Evolutionary conservation across 306 rosid species (phyloP), one percentile per base, ranked within the genome.

Genomic region (Luffa aegyptiaca): DNA sequence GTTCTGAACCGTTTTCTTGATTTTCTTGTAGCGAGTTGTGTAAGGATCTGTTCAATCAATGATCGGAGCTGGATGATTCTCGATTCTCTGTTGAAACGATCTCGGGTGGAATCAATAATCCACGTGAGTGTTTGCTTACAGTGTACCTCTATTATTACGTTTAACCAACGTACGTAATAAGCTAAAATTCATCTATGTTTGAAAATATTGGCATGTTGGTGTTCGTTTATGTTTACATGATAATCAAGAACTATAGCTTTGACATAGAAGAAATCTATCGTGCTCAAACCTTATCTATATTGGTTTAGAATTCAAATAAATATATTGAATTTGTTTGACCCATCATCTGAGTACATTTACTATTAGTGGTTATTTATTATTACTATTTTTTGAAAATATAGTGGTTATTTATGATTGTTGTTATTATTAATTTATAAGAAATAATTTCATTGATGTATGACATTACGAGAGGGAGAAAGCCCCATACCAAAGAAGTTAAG

Each of bases 31-130:
- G 97, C 75, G 83, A 82, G 75, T 39, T 95, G 85, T 93, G 93
- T 86, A 91, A 93, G 90, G 97, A 93, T 62, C 84, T 93, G 87
- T 91, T 95, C 83, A 80, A 88, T 84, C 68, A 76, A 11, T 95
- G 99, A 97, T 90, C 97, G 41, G 84, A 86, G 52, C 84, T 95
- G 80, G 92, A 84, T 33, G 86, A 82, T 65, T 95, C 96, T 55
- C 57, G 88, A 81, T 95, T 93, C 88, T 37, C 77, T n/a, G 84
- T 95, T 64, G 90, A 89, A 83, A 90, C 84, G 14, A 89, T 95
- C 69, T 90, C 97, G 1, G 99, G 97, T 35, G 99, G 97, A 81
- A 95, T 93, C 77, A 95, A 97, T 21, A 95, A 95, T 90, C 84
- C 87, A 64, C 83, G 99, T 95, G 81, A 89, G 98, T 76, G n/a